These are phyloP conservation scores for Epichloe gansuensis DNA, from an alignment of 2,329 filamentous ascomycete species.

Conservation along the genomic window DNA sequence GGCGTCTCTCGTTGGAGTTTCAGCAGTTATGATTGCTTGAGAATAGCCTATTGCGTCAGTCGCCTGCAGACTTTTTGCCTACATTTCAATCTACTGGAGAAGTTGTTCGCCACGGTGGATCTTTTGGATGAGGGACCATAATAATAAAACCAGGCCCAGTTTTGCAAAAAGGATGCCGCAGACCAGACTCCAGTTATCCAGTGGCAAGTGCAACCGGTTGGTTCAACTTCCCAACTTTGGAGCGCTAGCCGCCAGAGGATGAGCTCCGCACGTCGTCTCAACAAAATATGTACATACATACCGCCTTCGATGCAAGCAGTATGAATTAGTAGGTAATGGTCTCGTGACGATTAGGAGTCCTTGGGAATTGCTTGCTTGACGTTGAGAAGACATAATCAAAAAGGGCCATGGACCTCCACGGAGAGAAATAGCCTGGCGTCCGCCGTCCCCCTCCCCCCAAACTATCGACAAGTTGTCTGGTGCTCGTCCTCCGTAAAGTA, in stretches of 20 bases:
- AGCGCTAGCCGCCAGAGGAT: neutral
- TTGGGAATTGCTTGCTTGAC: too few relatives aligned
- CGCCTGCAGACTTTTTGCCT: slow-evolving; percentile 5
- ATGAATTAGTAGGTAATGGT: too few relatives aligned
- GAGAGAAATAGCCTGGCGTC: neutral
- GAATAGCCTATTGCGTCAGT: slow-evolving; percentile 5
- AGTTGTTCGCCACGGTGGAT: neutral
- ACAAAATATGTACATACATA: slow-evolving; percentile 1
- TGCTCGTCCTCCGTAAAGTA: neutral
- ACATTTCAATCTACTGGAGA: slow-evolving; percentile 1
- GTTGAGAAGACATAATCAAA: too few relatives aligned
- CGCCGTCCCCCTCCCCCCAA: neutral
- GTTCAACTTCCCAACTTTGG: neutral
- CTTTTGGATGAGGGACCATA: too few relatives aligned
- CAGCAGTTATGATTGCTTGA: too few relatives aligned
- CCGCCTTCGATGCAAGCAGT: neutral
- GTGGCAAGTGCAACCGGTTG: neutral
- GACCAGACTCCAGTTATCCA: too few relatives aligned
- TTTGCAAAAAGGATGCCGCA: too few relatives aligned
- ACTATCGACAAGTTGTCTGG: neutral
- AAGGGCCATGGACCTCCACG: too few relatives aligned
- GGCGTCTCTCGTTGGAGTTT: too few relatives aligned
- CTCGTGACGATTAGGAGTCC: too few relatives aligned
- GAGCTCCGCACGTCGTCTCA: slow-evolving; percentile 5
- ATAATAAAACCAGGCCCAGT: too few relatives aligned